Evolutionary conservation across 2,329 filamentous ascomycete genomes (phyloP).

Genomic region (Pseudopithomyces chartarum): DNA sequence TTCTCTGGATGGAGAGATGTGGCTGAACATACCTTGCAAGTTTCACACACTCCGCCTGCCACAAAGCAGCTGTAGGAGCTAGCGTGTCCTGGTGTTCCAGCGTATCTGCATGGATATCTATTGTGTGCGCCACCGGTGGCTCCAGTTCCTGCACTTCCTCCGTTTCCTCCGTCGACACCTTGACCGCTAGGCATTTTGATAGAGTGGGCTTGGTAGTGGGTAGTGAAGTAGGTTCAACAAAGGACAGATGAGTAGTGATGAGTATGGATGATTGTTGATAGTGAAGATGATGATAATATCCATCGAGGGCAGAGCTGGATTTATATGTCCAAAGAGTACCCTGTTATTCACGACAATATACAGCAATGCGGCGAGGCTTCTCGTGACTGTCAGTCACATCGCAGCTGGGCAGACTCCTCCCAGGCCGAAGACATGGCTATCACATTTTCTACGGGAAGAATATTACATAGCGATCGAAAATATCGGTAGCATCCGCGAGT

Average conservation of each 20-base stretch:
- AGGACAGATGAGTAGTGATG: not conserved
- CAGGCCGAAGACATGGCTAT: constrained; percentile 2
- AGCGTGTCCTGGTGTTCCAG: not conserved
- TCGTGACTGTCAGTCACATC: not conserved
- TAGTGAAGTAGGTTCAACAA: too few relatives aligned
- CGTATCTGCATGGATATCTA: not conserved
- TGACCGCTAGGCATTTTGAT: not conserved
- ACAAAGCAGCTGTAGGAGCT: not conserved
- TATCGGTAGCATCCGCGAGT: not conserved
- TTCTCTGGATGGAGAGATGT: not conserved
- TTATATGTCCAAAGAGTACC: not conserved
- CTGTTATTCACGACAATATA: not conserved
- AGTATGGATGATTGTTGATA: not conserved
- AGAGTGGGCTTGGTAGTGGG: not conserved
- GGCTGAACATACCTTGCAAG: not conserved
- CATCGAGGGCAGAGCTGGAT: not conserved
- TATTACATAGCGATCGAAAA: not conserved
- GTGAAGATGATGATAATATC: not conserved
- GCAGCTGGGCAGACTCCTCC: constrained; percentile 2
- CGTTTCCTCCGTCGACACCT: not conserved
- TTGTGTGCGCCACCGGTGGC: not conserved
- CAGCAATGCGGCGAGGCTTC: constrained; percentile 1
- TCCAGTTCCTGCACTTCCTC: not conserved
- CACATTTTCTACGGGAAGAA: not conserved
- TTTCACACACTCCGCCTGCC: not conserved